These are phyloP conservation scores for Hansenula anomala DNA, from an alignment of 1,139 yeast genomes.

Conservation along the genomic window DNA sequence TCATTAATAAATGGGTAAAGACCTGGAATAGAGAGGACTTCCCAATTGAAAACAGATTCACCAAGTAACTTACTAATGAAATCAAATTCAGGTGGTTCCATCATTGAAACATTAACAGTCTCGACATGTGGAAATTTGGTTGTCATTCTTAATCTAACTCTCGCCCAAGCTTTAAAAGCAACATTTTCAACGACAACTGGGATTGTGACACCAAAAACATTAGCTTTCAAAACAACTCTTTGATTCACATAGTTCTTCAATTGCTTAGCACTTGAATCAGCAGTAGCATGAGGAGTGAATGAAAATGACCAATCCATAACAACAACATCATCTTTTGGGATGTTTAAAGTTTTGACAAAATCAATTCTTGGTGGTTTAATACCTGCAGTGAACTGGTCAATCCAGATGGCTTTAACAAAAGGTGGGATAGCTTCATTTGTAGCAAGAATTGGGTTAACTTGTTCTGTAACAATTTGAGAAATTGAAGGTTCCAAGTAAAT, in stretches of 20 bases:
- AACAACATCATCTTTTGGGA: slow-evolving; percentile 85
- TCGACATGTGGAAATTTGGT: slow-evolving; percentile 88
- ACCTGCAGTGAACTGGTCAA: slow-evolving; percentile 86
- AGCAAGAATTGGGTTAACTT: slow-evolving; percentile 78
- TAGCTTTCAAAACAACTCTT: slow-evolving; percentile 62
- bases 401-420: slow-evolving; percentile 75
- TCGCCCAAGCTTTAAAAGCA: slow-evolving; percentile 60
- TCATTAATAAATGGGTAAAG: slow-evolving; percentile 74
- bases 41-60: slow-evolving; percentile 81
- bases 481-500: slow-evolving; percentile 84
- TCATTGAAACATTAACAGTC: slow-evolving; percentile 76
- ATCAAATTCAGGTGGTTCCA: slow-evolving; percentile 86
- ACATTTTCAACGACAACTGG: slow-evolving; percentile 61
- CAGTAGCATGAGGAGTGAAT: slow-evolving; percentile 83
- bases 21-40: slow-evolving; percentile 82
- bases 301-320: slow-evolving; percentile 96
- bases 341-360: slow-evolving; percentile 78
- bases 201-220: slow-evolving; percentile 59
- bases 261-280: slow-evolving; percentile 82
- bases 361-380: slow-evolving; percentile 94
- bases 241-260: slow-evolving; percentile 80
- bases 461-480: slow-evolving; percentile 79
- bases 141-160: slow-evolving; percentile 87
- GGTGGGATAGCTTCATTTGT: slow-evolving; percentile 71
- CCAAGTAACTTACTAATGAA: slow-evolving; percentile 70